phyloP scores from a whole-genome alignment of 257 asterid species.

The Henckelia pumila region DNA sequence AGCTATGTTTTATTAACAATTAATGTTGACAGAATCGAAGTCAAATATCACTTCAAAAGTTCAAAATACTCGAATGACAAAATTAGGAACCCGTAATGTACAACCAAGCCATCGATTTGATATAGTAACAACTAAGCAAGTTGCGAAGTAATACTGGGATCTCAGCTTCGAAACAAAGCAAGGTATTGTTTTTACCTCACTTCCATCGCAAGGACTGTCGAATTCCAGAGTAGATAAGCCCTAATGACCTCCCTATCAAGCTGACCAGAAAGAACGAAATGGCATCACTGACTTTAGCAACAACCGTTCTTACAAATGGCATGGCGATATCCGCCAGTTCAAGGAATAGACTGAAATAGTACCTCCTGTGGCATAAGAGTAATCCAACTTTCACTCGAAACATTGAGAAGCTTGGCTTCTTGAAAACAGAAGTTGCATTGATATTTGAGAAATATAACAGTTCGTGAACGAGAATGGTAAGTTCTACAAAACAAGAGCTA shows the following conservation, averaged over 20 bases:
- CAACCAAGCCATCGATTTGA: background rate
- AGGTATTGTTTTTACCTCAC: constrained; percentile 34
- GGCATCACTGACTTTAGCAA: constrained; percentile 67
- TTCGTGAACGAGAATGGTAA: background rate
- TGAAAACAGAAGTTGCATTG: background rate
- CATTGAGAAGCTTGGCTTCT: constrained; percentile 10
- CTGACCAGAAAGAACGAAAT: constrained; percentile 80
- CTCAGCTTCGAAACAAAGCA: constrained; percentile 16
- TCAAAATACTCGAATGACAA: background rate
- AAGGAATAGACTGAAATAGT: constrained; percentile 57
- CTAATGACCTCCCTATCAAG: constrained; percentile 91
- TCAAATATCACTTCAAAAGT: constrained; percentile 13
- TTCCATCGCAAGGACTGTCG: constrained; percentile 81
- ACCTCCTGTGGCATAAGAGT: constrained; percentile 42
- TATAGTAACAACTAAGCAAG: constrained; percentile 11
- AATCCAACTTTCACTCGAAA: background rate
- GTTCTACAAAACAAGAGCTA: background rate
- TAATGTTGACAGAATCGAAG: background rate
- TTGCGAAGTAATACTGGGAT: background rate
- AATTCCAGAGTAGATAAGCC: constrained; percentile 87
- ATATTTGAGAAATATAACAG: background rate
- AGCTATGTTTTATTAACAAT: constrained; percentile 2
- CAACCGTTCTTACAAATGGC: constrained; percentile 49
- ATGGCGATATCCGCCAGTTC: constrained; percentile 58
- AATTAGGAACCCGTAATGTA: background rate